These are phyloP conservation scores for Termitomyces sp. DNA, from an alignment of 768 basidiomycete genomes.

Conservation along the genomic window DNA sequence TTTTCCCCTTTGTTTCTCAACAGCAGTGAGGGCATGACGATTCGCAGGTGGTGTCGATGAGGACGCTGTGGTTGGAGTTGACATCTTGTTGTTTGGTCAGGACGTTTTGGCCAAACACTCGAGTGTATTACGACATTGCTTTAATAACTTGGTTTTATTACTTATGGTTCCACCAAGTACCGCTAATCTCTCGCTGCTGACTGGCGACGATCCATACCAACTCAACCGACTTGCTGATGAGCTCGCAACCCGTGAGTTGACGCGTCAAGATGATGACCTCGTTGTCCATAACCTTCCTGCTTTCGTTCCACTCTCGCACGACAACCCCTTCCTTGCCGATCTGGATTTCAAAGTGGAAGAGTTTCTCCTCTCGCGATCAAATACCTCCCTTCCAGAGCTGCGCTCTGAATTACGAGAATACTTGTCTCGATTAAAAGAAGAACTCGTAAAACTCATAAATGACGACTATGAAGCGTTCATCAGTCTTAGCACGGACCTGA, in stretches of 20 bases:
- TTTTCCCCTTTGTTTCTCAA: constrained; percentile 55
- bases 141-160: too few relatives aligned
- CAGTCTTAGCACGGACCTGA: constrained; percentile 87
- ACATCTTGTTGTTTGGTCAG: constrained; percentile 3
- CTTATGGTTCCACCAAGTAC: constrained; percentile 7
- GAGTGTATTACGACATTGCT: neutral
- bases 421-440: constrained; percentile 78
- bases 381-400: constrained; percentile 83
- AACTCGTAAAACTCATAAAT: constrained; percentile 93
- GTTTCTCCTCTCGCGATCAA: constrained; percentile 82
- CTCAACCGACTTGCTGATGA: constrained; percentile 72
- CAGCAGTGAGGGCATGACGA: constrained; percentile 45
- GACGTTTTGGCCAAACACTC: neutral
- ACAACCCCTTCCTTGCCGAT: constrained; percentile 66
- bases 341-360: constrained; percentile 74
- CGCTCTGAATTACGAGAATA: constrained; percentile 86
- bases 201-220: constrained; percentile 50
- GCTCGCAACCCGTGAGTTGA: constrained; percentile 49
- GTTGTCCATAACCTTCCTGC: constrained; percentile 48
- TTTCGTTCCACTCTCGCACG: constrained; percentile 71
- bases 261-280: constrained; percentile 11
- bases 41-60: constrained; percentile 26
- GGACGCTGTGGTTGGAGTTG: constrained; percentile 10
- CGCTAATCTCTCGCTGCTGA: neutral
- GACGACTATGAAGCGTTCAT: constrained; percentile 98